phyloP scores from a whole-genome alignment of 2,329 filamentous ascomycete genomes.

The Cercospora zeina region DNA sequence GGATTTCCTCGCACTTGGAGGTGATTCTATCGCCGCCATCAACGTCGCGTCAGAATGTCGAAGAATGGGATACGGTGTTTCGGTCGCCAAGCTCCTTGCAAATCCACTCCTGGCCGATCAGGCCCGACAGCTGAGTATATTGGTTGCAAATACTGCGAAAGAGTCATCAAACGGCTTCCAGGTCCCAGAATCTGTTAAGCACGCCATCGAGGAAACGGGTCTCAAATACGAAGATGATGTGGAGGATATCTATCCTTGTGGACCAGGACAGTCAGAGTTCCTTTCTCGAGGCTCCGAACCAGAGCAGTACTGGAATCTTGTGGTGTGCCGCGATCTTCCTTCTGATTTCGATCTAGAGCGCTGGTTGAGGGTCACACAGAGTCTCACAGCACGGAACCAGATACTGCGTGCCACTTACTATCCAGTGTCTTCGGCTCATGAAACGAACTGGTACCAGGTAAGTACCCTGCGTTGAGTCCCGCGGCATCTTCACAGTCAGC shows the following conservation, averaged over 20 bases:
- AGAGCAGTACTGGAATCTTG: neutral
- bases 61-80: neutral
- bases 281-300: neutral
- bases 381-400: neutral
- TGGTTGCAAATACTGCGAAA: neutral
- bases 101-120: neutral
- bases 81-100: neutral
- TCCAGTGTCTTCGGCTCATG: neutral
- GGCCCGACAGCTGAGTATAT: neutral
- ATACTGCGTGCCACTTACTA: neutral
- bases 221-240: neutral
- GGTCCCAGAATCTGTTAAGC: neutral
- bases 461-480: neutral
- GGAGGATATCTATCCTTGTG: neutral
- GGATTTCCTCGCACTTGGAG: neutral
- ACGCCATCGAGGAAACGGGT: neutral
- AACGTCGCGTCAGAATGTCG: neutral
- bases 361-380: neutral
- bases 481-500: neutral
- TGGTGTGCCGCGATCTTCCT: neutral
- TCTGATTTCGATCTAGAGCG: neutral
- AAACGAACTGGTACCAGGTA: neutral
- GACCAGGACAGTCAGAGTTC: neutral
- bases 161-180: neutral
- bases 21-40: neutral